Conservation (phyloP, 176 grass and related monocot genomes). For the Elaeis guineensis region DNA sequence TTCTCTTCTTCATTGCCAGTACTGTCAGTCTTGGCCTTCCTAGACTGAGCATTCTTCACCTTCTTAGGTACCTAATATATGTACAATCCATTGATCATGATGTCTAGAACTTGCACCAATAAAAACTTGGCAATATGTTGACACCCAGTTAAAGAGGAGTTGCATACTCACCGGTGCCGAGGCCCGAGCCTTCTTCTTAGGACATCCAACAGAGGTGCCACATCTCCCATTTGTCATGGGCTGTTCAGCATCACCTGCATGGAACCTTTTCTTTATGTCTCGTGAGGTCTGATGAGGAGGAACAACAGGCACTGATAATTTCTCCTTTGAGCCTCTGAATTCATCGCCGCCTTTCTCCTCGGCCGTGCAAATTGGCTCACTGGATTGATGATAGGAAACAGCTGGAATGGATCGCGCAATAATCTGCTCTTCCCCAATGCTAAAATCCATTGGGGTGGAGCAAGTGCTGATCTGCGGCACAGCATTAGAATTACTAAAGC, state of each 20-base stretch:
- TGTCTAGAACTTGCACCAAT: too few species aligned
- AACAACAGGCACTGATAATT: conserved; percentile 15
- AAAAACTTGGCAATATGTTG: not conserved
- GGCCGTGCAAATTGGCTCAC: conserved; percentile 5
- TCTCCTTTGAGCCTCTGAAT: conserved; percentile 28
- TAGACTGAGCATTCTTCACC: conserved; percentile 18
- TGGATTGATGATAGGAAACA: conserved; percentile 20
- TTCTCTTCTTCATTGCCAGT: conserved; percentile 22
- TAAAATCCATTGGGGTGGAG: conserved; percentile 28
- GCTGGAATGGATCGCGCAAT: conserved; percentile 28
- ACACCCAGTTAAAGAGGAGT: not conserved
- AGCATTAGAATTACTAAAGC: conserved; percentile 32
- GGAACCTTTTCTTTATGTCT: conserved; percentile 31
- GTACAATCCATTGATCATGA: too few species aligned
- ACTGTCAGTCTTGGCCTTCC: not conserved
- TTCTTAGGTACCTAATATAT: not conserved
- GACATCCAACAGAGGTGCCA: not conserved
- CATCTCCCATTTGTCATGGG: not conserved
- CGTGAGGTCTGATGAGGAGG: conserved; percentile 4
- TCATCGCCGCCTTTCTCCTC: conserved; percentile 25
- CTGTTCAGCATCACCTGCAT: not conserved
- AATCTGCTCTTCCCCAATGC: conserved; percentile 36
- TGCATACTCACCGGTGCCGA: not conserved
- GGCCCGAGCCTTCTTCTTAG: conserved; percentile 20
- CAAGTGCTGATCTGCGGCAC: conserved; percentile 19